These are phyloP conservation scores for Avena atlantica DNA, from an alignment of 176 grass and related monocot species.

Conservation along the genomic window DNA sequence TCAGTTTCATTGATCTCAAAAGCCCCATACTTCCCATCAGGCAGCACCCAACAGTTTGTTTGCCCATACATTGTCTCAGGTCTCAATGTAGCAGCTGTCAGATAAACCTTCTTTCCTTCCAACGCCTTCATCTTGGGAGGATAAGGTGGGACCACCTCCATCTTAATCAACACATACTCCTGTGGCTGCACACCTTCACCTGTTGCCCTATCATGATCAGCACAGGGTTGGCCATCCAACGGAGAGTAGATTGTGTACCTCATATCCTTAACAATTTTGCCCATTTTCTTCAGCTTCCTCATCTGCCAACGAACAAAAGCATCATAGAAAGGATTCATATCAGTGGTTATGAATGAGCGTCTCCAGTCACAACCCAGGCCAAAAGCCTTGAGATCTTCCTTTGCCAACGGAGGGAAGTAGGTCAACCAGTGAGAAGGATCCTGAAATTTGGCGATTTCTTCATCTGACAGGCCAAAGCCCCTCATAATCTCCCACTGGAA, in stretches of 20 bases:
- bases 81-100: conserved; percentile 81
- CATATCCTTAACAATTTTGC: conserved; percentile 82
- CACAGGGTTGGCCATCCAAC: conserved; percentile 82
- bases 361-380: conserved; percentile 80
- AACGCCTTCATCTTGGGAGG: conserved; percentile 65
- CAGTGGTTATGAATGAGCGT: conserved; percentile 77
- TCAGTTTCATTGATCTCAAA: conserved; percentile 81
- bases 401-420: conserved; percentile 64
- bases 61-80: conserved; percentile 89
- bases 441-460: conserved; percentile 69
- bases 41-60: conserved; percentile 84
- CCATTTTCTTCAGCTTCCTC: conserved; percentile 71
- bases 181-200: conserved; percentile 78
- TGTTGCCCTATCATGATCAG: conserved; percentile 71
- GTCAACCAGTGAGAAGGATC: conserved; percentile 79
- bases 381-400: conserved; percentile 70
- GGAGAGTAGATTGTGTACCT: conserved; percentile 37
- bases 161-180: conserved; percentile 87
- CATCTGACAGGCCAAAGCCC: conserved; percentile 58
- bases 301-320: conserved; percentile 88
- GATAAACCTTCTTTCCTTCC: conserved; percentile 74
- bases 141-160: conserved; percentile 75
- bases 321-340: conserved; percentile 81
- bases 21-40: conserved; percentile 41
- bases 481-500: conserved; percentile 89